Evolutionary conservation across 2,329 filamentous ascomycete genomes (phyloP), one percentile per base, ranked within the genome.

Genomic region (Lecanicillium sp.): DNA sequence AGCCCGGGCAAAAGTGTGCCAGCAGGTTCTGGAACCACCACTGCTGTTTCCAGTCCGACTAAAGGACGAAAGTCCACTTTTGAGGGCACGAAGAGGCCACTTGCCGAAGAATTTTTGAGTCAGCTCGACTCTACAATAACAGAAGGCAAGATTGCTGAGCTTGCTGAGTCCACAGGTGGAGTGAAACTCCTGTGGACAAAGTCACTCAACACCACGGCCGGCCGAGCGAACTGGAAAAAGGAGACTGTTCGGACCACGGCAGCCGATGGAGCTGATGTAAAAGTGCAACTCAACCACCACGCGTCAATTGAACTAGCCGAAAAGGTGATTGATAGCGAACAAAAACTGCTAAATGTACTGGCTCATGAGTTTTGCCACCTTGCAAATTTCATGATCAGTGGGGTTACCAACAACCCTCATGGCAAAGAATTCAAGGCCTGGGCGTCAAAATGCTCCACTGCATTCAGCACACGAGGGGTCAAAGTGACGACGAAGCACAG

Each of bases 361-460:
- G 87, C 90, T 0, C 92, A 98, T 57, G 92, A 98, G 52, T 96
- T 92, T 65, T 96, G 92, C 58, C 92, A 98, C 55, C 66, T 96
- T 2, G 82, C 86, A 31, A 94, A 88, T 51, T 95, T 90, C 59
- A 94, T 96, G 78, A 68, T 96, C 45, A 81, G 73, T 35, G 78
- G 80, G 27, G 67, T 89, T 27, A 80, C 76, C 31, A 80, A 78
- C 40, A 81, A 85, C 44, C 86, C 88, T 0, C 89, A 95, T 55
- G 89, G 89, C 16, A 71, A 75, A 11, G 83, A 85, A 50, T 95
- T 95, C 71, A 89, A 94, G 58, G 55, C 60, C 1, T 95, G 87
- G 79, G 80, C 69, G 4, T 51, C 57, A 36, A 74, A 67, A 57
- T 76, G 65, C 59, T 75, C 64, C 2, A 48, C 46, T 3, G 68